Base-by-base conservation (phyloP, 345 rosid genomes). In the Noccaea caerulescens region DNA sequence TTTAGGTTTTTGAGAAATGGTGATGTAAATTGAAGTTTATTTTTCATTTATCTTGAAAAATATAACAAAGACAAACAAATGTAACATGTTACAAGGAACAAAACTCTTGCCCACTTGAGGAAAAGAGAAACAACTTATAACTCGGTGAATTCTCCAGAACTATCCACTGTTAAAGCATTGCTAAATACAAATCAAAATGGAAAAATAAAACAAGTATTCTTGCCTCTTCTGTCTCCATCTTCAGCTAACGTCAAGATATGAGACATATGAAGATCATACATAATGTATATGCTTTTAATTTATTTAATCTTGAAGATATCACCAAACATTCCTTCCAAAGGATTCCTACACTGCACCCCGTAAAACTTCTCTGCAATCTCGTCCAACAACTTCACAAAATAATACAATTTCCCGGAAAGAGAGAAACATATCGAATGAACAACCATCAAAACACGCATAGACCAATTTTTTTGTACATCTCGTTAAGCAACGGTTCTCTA, bases 321-420 rank as follows among this genome's bases (percentile, higher is more conserved):
- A 12, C 98, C 96, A 46, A 93, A 88, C 86, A 91, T 80, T 72
- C 92, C 92, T 79, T 88, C 91, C 68, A 93, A 58, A 44, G 91
- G 94, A 85, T 86, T 87, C 76, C 84, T 87, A 50, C 94, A 96
- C 53, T 70, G 85, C 50, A 89, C 91, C 11, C 98, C 96, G 16
- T 83, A 91, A 65, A 88, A 89, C 83, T 66, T 82, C 83, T 91
- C 92, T 2, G 89, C 97, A 65, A 85, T 87, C 52, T 84, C 96
- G 63, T 91, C 96, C 66, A 93, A 87, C 80, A 84, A 76, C 98
- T 91, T 84, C 77, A 77, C 63, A 65, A 61, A 20, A 78, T 6
- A 25, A 56, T 55, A 63, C 39, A 57, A 6, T 63, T 41, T 13
- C 33, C 51, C 8, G 8, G 44, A 39, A 69, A 56, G 53, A 53